These are phyloP conservation scores for Athelia psychrophila DNA, from an alignment of 1,284 basidiomycete genomes.

Conservation along the genomic window DNA sequence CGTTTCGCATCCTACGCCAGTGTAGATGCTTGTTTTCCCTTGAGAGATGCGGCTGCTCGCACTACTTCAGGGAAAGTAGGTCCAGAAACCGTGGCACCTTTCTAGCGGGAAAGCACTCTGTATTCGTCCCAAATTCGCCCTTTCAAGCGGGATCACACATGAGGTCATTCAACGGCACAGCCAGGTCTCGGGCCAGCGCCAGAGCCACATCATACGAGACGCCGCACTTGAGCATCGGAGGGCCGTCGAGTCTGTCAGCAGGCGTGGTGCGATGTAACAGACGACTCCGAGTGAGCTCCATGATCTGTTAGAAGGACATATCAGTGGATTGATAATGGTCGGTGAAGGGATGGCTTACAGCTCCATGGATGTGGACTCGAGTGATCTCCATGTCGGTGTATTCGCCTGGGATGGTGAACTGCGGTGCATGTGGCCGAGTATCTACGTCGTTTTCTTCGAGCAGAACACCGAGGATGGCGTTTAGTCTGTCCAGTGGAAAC, in stretches of 20 bases:
- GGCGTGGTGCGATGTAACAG: slow-evolving; percentile 67
- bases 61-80: too few species aligned
- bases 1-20: too few species aligned
- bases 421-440: slow-evolving; percentile 38
- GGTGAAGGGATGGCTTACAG: slow-evolving; percentile 37
- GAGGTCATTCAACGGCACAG: slow-evolving; percentile 64
- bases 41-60: too few species aligned
- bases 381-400: slow-evolving; percentile 68
- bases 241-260: slow-evolving; percentile 65
- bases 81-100: too few species aligned
- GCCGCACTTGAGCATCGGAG: slow-evolving; percentile 72
- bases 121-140: too few species aligned
- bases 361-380: slow-evolving; percentile 53
- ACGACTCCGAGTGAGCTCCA: slow-evolving; percentile 67
- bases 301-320: slow-evolving; percentile 45
- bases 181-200: slow-evolving; percentile 59
- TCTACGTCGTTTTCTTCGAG: slow-evolving; percentile 80
- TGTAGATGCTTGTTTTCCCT: too few species aligned
- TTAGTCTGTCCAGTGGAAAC: slow-evolving; percentile 80
- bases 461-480: slow-evolving; percentile 82
- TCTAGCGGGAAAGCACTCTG: too few species aligned
- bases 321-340: not conserved
- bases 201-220: slow-evolving; percentile 66
- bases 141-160: slow-evolving; percentile 58
- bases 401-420: slow-evolving; percentile 54